Evolutionary conservation across 1,139 yeast species (phyloP), one percentile per base, ranked within the genome.

Genomic region (Saccharomyces hybrid): DNA sequence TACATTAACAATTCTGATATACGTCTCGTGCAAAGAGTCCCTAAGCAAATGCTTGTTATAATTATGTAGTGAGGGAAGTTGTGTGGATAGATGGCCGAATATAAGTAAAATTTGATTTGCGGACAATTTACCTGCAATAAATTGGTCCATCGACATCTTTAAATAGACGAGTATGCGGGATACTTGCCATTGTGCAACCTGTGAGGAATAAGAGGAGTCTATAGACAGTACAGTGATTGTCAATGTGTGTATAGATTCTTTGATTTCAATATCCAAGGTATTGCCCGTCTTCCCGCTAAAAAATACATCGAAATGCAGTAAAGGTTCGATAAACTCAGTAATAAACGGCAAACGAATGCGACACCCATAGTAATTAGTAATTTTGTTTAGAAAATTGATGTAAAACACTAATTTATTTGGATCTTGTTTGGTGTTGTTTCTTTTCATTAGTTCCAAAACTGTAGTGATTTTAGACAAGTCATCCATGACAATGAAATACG

Each of bases 231-330:
- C 32, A 46, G 57, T 64, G 5, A 64, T 28, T 3, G 65, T 51
- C 2, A 67, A 48, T 1, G 64, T 54, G 51, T 66, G 67, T 9
- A 61, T 58, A 4, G 60, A 53, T 52, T 67, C 71, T 42, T 64
- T 56, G 1, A 67, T 54, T 3, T 58, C 61, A 16, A 16, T 38
- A 6, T 47, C 49, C 25, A 56, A 51, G 3, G 54, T 9, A 5
- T 59, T 55, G 13, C 54, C 25, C 6, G 60, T 34, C 49, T 56
- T 60, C 5, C 50, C 53, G 5, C 16, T 7, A 7, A 52, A 5
- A 16, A 38, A 38, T 16, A 5, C 13, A 9, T 16, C 16, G 9
- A 38, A 20, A 38, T 38, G 44, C 14, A 56, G 42, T 5, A 64
- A 27, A 1, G 67, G 65, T 9, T 51, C 52, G n/a, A 64, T 47